Evolutionary conservation across 768 basidiomycete species (phyloP).

Genomic region (Harrya chromipes): DNA sequence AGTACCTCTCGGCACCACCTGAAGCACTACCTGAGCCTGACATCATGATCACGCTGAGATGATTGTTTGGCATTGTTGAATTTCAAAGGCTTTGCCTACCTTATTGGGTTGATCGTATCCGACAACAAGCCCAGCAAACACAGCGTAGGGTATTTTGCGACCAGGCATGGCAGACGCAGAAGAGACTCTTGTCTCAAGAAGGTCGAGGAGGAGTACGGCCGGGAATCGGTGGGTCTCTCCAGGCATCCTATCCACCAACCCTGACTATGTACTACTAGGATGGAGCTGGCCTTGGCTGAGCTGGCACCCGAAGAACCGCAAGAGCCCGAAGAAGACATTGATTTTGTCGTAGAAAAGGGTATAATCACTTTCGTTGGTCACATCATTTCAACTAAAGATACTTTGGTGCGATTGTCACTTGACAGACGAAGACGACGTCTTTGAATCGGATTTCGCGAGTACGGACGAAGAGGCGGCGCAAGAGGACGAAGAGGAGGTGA

Average conservation of each 20-base stretch:
- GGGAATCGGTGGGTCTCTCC: constrained; percentile 60
- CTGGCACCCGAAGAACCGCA: constrained; percentile 44
- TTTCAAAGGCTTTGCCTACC: constrained; percentile 15
- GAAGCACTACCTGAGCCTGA: too few species aligned
- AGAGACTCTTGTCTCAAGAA: constrained; percentile 34
- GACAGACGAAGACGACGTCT: constrained; percentile 76
- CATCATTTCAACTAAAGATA: not conserved
- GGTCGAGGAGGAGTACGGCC: constrained; percentile 69
- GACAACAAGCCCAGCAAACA: too few species aligned
- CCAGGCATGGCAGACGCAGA: constrained; percentile 15
- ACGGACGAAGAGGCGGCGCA: constrained; percentile 67
- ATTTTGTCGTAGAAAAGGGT: constrained; percentile 71
- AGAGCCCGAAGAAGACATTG: constrained; percentile 69
- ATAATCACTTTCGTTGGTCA: not conserved
- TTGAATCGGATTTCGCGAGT: constrained; percentile 82
- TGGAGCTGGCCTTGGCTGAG: constrained; percentile 74
- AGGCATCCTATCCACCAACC: too few species aligned
- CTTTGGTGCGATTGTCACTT: not conserved
- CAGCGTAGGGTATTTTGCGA: not conserved
- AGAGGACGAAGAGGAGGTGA: constrained; percentile 53
- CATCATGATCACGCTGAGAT: too few species aligned
- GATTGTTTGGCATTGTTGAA: constrained; percentile 24
- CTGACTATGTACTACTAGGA: constrained; percentile 43
- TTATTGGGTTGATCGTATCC: not conserved
- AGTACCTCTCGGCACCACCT: too few species aligned